A percentile compares a stretch with the other conserved stretches of the same genome.
Evolutionary conservation across 2,329 filamentous ascomycete genomes (phyloP).

Genomic region (Exophiala sp.): DNA sequence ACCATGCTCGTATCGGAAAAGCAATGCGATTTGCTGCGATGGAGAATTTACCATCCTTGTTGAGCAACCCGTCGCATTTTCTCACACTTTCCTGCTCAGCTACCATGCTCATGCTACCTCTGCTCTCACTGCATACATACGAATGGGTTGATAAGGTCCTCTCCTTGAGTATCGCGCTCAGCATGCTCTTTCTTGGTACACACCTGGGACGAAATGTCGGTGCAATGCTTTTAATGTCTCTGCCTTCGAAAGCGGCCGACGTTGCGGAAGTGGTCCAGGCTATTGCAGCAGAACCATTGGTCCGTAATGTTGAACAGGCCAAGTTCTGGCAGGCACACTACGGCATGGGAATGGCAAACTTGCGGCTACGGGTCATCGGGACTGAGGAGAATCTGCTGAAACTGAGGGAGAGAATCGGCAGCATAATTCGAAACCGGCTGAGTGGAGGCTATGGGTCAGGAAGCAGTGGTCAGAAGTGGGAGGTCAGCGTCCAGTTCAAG

Average conservation of each 20-base stretch:
- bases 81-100: conserved; percentile 83
- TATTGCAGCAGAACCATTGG: conserved; percentile 74
- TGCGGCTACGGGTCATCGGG: conserved; percentile 71
- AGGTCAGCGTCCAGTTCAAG: conserved; percentile 81
- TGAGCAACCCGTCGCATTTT: conserved; percentile 93
- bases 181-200: conserved; percentile 84
- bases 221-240: conserved; percentile 94
- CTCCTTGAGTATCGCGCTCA: conserved; percentile 73
- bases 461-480: conserved; percentile 73
- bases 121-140: conserved; percentile 77
- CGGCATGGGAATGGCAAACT: conserved; percentile 89
- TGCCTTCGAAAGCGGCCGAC: conserved; percentile 52
- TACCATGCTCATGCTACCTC: conserved; percentile 73
- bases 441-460: conserved; percentile 83
- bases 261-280: conserved; percentile 76
- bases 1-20: conserved; percentile 87
- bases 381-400: conserved; percentile 66
- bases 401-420: conserved; percentile 70
- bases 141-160: conserved; percentile 79
- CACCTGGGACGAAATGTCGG: conserved; percentile 82
- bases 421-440: conserved; percentile 77
- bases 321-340: conserved; percentile 99
- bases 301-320: conserved; percentile 79
- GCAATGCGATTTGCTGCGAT: conserved; percentile 85
- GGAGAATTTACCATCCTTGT: conserved; percentile 74